These are phyloP conservation scores for Polysphondylium violaceum DNA, from an alignment of 78 protist species.

Conservation along the genomic window DNA sequence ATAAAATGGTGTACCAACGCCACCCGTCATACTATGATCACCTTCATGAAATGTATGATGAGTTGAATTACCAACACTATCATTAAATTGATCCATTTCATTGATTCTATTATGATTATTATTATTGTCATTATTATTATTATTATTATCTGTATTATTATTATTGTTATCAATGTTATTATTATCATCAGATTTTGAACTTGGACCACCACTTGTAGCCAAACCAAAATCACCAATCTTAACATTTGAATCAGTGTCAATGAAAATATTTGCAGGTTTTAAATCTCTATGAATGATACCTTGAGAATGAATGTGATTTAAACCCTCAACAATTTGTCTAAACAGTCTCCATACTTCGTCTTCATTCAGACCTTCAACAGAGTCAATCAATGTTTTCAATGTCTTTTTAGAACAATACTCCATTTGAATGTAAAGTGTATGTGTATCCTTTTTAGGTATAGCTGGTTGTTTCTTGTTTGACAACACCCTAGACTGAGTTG, in stretches of 20 bases:
- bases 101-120: background rate
- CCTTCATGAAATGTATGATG: background rate
- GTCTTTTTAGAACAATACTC: conserved; percentile 84
- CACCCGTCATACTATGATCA: conserved; percentile 58
- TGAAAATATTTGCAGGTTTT: conserved; percentile 80
- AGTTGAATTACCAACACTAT: background rate
- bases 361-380: conserved; percentile 35
- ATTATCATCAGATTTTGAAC: background rate
- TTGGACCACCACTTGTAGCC: conserved; percentile 13
- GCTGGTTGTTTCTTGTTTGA: conserved; percentile 7
- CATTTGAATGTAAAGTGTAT: conserved; percentile 85
- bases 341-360: conserved; percentile 76
- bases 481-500: background rate
- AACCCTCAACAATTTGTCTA: conserved; percentile 85
- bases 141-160: background rate
- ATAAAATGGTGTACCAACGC: conserved; percentile 87
- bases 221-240: conserved; percentile 85
- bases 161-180: background rate
- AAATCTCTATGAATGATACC: conserved; percentile 85
- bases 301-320: conserved; percentile 81
- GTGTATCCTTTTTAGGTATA: conserved; percentile 37
- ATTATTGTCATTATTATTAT: background rate
- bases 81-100: too few species aligned
- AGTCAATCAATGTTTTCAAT: conserved; percentile 36
- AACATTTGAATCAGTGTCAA: conserved; percentile 75